These are phyloP conservation scores for Populus nigra DNA, from an alignment of 345 rosid genomes.

Conservation along the genomic window DNA sequence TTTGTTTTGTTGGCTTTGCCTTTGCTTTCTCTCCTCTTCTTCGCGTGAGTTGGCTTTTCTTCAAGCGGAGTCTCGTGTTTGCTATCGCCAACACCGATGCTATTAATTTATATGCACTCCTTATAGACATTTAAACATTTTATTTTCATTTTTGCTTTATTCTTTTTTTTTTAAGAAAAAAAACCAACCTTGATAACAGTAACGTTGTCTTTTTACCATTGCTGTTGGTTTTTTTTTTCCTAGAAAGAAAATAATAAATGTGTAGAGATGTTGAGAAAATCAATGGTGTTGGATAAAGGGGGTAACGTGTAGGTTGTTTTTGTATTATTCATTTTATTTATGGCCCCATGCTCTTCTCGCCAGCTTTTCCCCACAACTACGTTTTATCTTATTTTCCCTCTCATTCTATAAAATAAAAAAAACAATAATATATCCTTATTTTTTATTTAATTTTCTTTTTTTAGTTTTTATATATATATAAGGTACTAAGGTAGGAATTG, in stretches of 20 bases:
- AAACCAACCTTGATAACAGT: background rate
- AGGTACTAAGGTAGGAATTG: no score
- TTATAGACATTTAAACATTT: background rate
- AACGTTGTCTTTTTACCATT: background rate
- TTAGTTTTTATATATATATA: no score
- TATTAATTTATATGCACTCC: slow-evolving; percentile 5
- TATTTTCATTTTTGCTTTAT: background rate
- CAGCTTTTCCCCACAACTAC: slow-evolving; percentile 4
- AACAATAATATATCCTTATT: background rate
- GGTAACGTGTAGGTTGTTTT: background rate
- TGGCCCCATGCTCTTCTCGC: slow-evolving; percentile 24
- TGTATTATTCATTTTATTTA: slow-evolving; percentile 17
- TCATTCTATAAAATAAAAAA: background rate
- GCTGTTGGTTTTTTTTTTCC: background rate
- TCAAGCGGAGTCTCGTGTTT: slow-evolving; percentile 14
- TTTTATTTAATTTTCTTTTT: background rate
- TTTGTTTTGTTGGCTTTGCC: slow-evolving; percentile 1
- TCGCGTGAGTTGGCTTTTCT: slow-evolving; percentile 28
- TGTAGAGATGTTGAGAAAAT: background rate
- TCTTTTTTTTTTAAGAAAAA: background rate
- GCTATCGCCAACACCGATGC: slow-evolving; percentile 5
- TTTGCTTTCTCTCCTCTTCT: slow-evolving; percentile 14
- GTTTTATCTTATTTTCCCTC: background rate
- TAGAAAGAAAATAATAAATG: background rate
- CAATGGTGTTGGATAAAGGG: background rate